phyloP scores from a whole-genome alignment of 305 asterid species.

The Fraxinus platypoda region DNA sequence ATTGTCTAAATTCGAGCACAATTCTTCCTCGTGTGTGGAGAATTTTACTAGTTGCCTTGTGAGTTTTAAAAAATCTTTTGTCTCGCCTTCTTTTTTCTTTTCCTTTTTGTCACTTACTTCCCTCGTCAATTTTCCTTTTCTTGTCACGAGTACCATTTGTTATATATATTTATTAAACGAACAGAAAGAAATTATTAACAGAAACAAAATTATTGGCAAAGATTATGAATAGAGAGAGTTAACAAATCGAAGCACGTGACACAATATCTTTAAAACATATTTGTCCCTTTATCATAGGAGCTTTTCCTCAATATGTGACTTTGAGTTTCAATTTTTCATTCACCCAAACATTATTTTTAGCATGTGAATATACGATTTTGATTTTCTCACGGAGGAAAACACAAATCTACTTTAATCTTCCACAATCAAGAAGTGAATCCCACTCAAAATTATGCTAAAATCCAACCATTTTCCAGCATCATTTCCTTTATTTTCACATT shows the following conservation, averaged over 20 bases:
- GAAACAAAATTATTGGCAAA: background rate
- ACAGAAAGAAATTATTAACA: background rate
- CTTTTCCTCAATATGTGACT: no score
- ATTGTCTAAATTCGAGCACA: background rate
- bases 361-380: no score
- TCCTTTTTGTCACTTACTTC: background rate
- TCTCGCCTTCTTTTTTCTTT: background rate
- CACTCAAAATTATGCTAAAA: background rate
- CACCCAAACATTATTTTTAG: no score
- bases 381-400: no score
- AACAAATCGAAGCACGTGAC: background rate
- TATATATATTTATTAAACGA: no score
- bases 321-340: no score
- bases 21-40: background rate
- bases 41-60: background rate
- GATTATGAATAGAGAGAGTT: background rate
- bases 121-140: background rate
- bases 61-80: background rate
- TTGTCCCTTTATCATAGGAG: no score
- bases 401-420: no score
- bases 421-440: no score
- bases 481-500: no score
- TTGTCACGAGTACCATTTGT: background rate
- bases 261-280: background rate
- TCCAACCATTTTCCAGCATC: no score